Base-by-base conservation (phyloP, 176 grass and related monocot genomes). In the Luzula sylvatica region DNA sequence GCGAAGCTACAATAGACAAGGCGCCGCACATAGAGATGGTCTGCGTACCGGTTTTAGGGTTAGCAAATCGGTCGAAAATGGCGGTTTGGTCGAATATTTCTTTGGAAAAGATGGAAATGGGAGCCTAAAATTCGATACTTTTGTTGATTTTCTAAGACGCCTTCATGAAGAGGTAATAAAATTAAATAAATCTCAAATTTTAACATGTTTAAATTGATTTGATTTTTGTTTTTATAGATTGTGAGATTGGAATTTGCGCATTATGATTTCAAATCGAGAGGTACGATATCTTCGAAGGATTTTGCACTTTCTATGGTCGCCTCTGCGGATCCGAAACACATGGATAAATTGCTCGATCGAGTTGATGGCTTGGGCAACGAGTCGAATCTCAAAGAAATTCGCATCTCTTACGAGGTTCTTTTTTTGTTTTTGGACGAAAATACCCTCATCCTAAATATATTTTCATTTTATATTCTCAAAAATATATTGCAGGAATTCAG, bases 221-320 rank as follows among this genome's bases (percentile, higher is more conserved):
- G 16, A 17, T 9, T 9, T 4, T 11, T 65, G 45, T 71, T 3
- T 51, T 19, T 67, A 66, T 58, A 96, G 90, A 86, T 96, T 44
- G 73, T 96, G 83, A 75, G 51, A 42, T 54, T 90, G 51, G 92
- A 96, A 55, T 90, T 96, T 46, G 65, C 60, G 50, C 92, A 96
- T 68, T 96, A 96, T 65, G 92, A 86, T 74, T 80, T 89, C 26
- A 82, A 82, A 26, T 89, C 77, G 41, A 50, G 67, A 38, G 64
- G 80, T 42, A 71, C 74, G 46, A 90, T 96, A 42, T 74, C 85
- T 32, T 80, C 78, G 14, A 87, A 87, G 56, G 88, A 95, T 62
- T 95, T 95, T 66, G 75, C 88, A 23, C 52, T 95, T 46, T 95
- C 88, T 54, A 84, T 95, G 88, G 79, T 81, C 26, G 88, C 88